These are phyloP conservation scores for Thermochaetoides thermophila DNA, from an alignment of 495 filamentous ascomycete genomes.

Conservation along the genomic window DNA sequence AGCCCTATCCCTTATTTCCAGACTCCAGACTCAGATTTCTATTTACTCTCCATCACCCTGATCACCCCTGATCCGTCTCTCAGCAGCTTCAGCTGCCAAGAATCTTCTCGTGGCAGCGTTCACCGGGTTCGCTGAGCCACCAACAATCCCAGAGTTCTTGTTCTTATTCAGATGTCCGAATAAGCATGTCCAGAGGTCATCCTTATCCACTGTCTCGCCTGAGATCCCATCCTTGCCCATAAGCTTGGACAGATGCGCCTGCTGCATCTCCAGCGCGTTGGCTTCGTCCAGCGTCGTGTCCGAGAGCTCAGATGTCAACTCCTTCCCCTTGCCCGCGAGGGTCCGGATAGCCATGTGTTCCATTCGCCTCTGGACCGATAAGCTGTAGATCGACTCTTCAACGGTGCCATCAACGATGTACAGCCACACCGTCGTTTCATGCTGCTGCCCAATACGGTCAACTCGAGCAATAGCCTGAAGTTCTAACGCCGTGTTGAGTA, in stretches of 20 bases:
- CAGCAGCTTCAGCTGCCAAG: slow-evolving; percentile 19
- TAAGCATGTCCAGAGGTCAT: slow-evolving; percentile 81
- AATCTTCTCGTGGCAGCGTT: slow-evolving; percentile 13
- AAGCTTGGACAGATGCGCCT: slow-evolving; percentile 48
- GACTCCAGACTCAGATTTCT: too few relatives aligned
- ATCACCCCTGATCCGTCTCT: too few relatives aligned
- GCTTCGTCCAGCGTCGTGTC: slow-evolving; percentile 60
- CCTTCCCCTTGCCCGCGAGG: slow-evolving; percentile 20
- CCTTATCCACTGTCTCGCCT: slow-evolving; percentile 67
- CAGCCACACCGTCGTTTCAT: slow-evolving; percentile 85
- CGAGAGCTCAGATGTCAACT: slow-evolving; percentile 18
- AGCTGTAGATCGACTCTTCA: slow-evolving; percentile 75
- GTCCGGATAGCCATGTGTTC: slow-evolving; percentile 52
- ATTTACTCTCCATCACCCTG: too few relatives aligned
- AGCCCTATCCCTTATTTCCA: too few relatives aligned
- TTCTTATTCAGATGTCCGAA: slow-evolving; percentile 43
- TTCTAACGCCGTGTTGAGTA: slow-evolving; percentile 85
- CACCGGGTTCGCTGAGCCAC: neutral
- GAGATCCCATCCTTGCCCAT: slow-evolving; percentile 52
- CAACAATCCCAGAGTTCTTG: slow-evolving; percentile 5
- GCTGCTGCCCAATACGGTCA: slow-evolving; percentile 80
- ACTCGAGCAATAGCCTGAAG: slow-evolving; percentile 89
- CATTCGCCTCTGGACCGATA: slow-evolving; percentile 63
- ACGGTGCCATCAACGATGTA: slow-evolving; percentile 81
- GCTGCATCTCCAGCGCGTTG: slow-evolving; percentile 68